These are phyloP conservation scores for Mortierella hygrophila DNA, from an alignment of 192 early-diverging fungal genomes.

Conservation along the genomic window DNA sequence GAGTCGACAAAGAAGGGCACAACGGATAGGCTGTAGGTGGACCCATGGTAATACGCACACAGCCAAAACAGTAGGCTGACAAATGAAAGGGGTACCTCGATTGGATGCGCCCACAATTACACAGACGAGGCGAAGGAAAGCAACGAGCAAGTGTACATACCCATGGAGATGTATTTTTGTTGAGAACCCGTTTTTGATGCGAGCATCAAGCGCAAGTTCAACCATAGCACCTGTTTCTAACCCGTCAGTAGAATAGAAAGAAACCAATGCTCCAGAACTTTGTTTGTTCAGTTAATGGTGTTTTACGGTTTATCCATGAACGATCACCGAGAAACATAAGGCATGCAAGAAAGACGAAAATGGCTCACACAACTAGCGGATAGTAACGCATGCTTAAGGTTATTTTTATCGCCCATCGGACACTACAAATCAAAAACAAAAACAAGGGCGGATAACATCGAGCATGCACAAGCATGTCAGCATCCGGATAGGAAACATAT, in stretches of 20 bases:
- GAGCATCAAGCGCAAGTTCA: too few relatives aligned
- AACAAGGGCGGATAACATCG: background rate
- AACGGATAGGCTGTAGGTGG: background rate
- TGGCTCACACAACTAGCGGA: background rate
- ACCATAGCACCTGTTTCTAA: background rate
- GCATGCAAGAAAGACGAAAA: background rate
- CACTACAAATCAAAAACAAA: background rate
- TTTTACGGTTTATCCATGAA: background rate
- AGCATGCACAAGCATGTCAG: background rate
- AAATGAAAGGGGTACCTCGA: too few relatives aligned
- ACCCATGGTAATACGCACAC: background rate
- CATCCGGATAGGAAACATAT: background rate
- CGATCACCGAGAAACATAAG: background rate
- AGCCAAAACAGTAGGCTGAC: background rate
- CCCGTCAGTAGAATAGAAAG: background rate
- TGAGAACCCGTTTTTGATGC: too few relatives aligned
- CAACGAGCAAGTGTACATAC: too few relatives aligned
- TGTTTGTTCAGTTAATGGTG: background rate
- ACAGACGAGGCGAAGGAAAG: too few relatives aligned
- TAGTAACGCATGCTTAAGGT: background rate
- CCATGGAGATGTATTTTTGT: too few relatives aligned
- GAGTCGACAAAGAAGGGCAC: background rate
- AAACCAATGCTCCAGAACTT: background rate
- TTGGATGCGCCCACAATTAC: too few relatives aligned
- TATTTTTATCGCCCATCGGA: conserved; percentile 2